Evolutionary conservation across 208 protist species (phyloP), one percentile per base, ranked within the genome.

Genomic region (Perkinsela sp.): DNA sequence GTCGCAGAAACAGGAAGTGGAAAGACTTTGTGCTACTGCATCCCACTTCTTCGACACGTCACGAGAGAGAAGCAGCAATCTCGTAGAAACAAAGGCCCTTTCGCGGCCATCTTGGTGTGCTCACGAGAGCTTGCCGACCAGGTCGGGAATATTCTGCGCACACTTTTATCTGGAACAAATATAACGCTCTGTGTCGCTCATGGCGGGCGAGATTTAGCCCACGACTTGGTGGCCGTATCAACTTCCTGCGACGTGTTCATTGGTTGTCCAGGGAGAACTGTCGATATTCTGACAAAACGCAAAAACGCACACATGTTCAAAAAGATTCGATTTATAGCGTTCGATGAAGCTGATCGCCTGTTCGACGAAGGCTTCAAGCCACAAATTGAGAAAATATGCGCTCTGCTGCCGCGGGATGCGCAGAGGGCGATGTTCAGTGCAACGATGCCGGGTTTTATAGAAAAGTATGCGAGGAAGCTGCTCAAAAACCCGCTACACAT

Each of bases 351-450:
- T 0, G 91, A 95, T 71, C 78, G 90, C 31, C 82, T 95, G 73
- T 93, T 95, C 74, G 90, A 94, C 70, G 84, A 85, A 70, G 91
- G 91, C 30, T 95, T 95, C 76, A 84, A 82, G 70, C 85, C 90
- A 69, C 91, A 95, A 74, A 83, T 93, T 2, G 78, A 79, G 48
- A 84, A 82, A 1, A 92, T 94, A 72, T 65, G 93, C 40, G 77
- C 80, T 48, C 90, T 92, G 74, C 82, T 91, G 29, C 81, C 86
- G 29, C 85, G 87, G 0, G 85, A 92, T 75, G 72, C 87, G 2
- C 85, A 93, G 77, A 71, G 81, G 1, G 87, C 81, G 30, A 86
- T 94, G 76, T 84, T 94, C 71, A 89, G 82, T 67, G 88, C 89
- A n/a, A 94, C 91, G 29, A 84, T 94, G 76, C 88, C 88, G 40